Base-by-base conservation (phyloP, 495 filamentous ascomycete species). In the Parathielavia appendiculata region DNA sequence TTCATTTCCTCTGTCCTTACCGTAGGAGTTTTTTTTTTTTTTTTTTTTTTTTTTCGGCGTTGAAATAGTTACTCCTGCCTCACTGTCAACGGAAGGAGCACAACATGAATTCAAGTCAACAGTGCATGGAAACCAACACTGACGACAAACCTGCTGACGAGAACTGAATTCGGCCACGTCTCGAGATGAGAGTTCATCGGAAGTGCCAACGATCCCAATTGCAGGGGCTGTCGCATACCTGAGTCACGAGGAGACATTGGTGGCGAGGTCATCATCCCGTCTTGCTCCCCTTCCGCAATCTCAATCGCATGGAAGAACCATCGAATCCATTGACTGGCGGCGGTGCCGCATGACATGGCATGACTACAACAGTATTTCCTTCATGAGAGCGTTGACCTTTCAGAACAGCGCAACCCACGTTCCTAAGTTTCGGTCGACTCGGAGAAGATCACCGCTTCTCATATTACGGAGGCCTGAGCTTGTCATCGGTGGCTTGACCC, bases 341-440 rank as follows among this genome's bases (percentile, higher is more conserved):
- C 57, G 54, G 57, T n/a, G n/a, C n/a, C 60, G 67, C 62, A 65
- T 69, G 64, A 63, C 64, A 68, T 56, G 58, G 53, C 23, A 47
- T 23, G n/a, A 8, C 20, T 6, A 22, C 36, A n/a, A n/a, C n/a
- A n/a, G n/a, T n/a, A n/a, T n/a, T n/a, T n/a, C n/a, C n/a, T 36
- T 17, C 35, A 17, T 43, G 41, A 19, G 32, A 19, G 4, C 22
- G 14, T 46, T 30, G 16, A 12, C 16, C 11, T 46, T 45, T n/a
- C 40, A 30, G 20, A 41, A 53, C 50, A 32, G 26, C 32, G 34
- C 39, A 32, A 45, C 22, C 47, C 41, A 20, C 23, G 19, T 46
- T 58, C 14, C 30, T 30, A 23, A 17, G 16, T 5, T 10, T 30
- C 53, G n/a, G 34, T 56, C 52, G 35, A 17, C 32, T 51, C 51